phyloP scores from a whole-genome alignment of 257 asterid genomes.

The Solanum sejunctum region DNA sequence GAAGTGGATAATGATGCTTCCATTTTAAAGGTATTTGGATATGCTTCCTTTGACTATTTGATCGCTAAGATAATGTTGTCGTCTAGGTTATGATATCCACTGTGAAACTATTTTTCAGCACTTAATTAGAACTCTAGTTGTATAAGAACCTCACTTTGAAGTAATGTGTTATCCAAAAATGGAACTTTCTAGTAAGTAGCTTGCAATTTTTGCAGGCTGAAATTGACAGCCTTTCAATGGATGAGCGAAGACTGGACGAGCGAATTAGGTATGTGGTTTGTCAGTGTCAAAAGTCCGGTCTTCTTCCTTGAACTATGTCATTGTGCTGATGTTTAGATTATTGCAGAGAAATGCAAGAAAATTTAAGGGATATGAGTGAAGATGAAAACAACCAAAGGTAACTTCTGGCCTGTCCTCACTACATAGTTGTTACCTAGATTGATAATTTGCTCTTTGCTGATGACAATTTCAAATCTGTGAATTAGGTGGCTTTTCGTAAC shows the following conservation, averaged over 20 bases:
- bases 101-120: background rate
- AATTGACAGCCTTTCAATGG: constrained; percentile 62
- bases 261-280: constrained; percentile 42
- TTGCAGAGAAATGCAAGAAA: constrained; percentile 83
- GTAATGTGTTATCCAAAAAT: background rate
- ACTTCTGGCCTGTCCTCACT: background rate
- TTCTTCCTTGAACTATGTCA: background rate
- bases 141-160: background rate
- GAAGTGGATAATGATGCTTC: constrained; percentile 66
- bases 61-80: background rate
- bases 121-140: background rate
- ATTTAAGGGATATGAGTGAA: constrained; percentile 66
- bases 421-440: background rate
- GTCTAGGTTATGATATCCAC: background rate
- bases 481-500: constrained; percentile 85
- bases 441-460: constrained; percentile 6
- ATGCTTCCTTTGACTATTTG: background rate
- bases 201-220: constrained; percentile 49
- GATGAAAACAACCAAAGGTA: constrained; percentile 64
- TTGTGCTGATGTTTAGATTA: constrained; percentile 18
- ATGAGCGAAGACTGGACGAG: constrained; percentile 62
- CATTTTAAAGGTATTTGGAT: constrained; percentile 51
- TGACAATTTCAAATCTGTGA: constrained; percentile 8
- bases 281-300: constrained; percentile 8
- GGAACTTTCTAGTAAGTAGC: background rate